Evolutionary conservation across 2,329 filamentous ascomycete species (phyloP), one percentile per base, ranked within the genome.

Genomic region (Achaetomium macrosporum): DNA sequence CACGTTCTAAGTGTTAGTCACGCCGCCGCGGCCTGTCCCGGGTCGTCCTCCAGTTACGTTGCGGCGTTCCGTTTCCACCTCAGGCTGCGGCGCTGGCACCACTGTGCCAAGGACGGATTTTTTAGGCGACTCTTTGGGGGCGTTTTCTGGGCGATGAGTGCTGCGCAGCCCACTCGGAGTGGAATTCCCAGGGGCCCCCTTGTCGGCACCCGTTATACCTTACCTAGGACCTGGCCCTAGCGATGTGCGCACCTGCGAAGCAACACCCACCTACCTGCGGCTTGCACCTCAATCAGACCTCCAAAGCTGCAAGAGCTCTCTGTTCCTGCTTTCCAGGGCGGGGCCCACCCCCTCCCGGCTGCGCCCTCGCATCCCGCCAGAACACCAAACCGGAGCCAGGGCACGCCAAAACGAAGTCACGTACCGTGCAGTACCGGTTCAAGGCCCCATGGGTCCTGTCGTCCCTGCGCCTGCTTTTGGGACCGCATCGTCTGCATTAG

Each of bases 401-500:
- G 31, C 50, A 50, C 31, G 33, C 39, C 41, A 51, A n/a, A 40
- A 48, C 56, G 36, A 47, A 54, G 46, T 16, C 48, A 35, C 42
- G 35, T 43, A 45, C 55, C 15, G 42, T 46, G 47, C 47, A 3
- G 16, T 30, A 12, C 29, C 50, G 20, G 47, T 57, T 30, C 47
- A 50, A 49, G 42, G 33, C 47, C 46, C 37, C 54, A 15, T n/a
- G 13, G 15, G 13, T 43, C 35, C 46, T 20, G 43, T 29, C 37
- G 15, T 50, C 42, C 56, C 61, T 63, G 61, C 61, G 59, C 61
- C 60, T 51, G 59, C 58, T 55, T 56, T 39, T 56, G 44, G 49
- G 50, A 58, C 53, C 46, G 50, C 54, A 49, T 39, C 29, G 35
- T 55, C 44, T 61, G 60, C 57, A 63, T 61, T 62, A 62, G 61